phyloP scores from a whole-genome alignment of 805 yeast genomes.

The Lachancea kluyveri region DNA sequence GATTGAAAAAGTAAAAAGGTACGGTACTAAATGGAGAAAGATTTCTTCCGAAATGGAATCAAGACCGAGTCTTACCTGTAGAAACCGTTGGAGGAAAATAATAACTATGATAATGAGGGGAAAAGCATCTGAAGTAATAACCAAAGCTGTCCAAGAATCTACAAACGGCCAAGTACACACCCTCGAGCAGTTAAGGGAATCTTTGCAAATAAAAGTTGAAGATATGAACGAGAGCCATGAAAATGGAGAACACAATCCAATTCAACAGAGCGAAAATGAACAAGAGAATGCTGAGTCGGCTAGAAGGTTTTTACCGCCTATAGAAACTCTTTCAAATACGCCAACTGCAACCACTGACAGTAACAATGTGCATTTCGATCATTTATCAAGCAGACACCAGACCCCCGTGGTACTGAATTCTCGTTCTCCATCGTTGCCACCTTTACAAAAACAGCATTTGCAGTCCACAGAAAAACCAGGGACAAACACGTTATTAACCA shows the following conservation, averaged over 20 bases:
- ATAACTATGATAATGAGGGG: constrained; percentile 70
- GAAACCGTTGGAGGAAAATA: constrained; percentile 89
- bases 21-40: constrained; percentile 88
- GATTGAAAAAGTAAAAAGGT: constrained; percentile 57
- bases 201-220: constrained; percentile 5
- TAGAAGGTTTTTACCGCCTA: no score
- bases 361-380: no score
- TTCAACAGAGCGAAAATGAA: background rate
- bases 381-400: no score
- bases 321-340: no score
- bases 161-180: constrained; percentile 3
- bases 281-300: no score
- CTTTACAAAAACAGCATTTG: no score
- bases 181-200: constrained; percentile 6
- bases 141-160: constrained; percentile 41
- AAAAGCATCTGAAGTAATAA: constrained; percentile 49
- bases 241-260: background rate
- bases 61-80: constrained; percentile 81
- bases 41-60: constrained; percentile 66
- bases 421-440: no score
- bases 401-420: no score
- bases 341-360: no score
- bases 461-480: no score
- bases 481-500: no score
- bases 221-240: background rate